Evolutionary conservation across 2,329 filamentous ascomycete species (phyloP), one percentile per base, ranked within the genome.

Genomic region (Aspergillus sp.): DNA sequence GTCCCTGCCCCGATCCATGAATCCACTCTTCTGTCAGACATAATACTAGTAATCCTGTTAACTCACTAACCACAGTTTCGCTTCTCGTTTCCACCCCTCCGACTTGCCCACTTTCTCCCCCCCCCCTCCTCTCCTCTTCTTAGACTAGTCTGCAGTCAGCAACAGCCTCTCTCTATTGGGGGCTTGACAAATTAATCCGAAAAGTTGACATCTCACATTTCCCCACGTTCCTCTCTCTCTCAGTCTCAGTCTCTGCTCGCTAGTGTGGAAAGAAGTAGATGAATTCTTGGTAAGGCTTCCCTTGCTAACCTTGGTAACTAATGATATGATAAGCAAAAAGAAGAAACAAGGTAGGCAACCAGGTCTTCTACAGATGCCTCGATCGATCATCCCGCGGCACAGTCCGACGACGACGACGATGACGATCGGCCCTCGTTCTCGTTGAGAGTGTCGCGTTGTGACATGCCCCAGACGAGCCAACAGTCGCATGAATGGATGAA

Each of bases 191-290:
- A 54, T 59, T 58, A 53, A 53, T 55, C 57, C 54, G 50, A 57
- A 36, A 36, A 44, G n/a, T 60, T 54, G 62, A 62, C 57, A 38
- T 62, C 59, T 62, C 61, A 64, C 53, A 62, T 64, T 61, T 49
- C 30, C 49, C 49, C 50, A 56, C 55, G 56, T 57, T 57, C 47
- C 21, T 41, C 44, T 59, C 39, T 27, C 2, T 27, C 7, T 27
- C 7, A 2, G 23, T 25, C 23, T 25, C 23, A 25, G 23, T 25
- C 25, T 25, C 25, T 21, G 21, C 13, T 51, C 19, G 10, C 27
- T 11, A 23, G 25, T 27, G 2, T 21, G 23, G 48, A 47, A 41
- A 13, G 27, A 36, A 17, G 4, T 44, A 23, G 8, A 21, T 27
- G 17, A 15, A 36, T 36, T 15, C 32, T 36, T 36, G 32, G 30